A percentile compares a stretch with the other conserved stretches of the same genome.
These are phyloP conservation scores for Skeletonema grethae DNA, from an alignment of 108 stramenopile species.

Conservation along the genomic window DNA sequence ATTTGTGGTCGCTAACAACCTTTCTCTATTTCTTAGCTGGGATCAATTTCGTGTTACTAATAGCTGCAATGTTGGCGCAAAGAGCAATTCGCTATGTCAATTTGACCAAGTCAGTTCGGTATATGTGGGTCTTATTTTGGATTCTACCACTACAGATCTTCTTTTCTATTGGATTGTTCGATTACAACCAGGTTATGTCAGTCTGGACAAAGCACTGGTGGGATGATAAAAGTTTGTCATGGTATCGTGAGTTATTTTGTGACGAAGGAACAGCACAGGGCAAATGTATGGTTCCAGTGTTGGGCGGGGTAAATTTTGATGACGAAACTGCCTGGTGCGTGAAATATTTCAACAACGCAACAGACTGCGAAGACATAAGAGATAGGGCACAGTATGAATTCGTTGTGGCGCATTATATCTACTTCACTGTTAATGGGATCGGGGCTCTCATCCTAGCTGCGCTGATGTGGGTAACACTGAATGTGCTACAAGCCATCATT, in stretches of 20 bases:
- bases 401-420: constrained; percentile 33
- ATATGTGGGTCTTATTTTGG: constrained; percentile 76
- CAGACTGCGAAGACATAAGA: constrained; percentile 61
- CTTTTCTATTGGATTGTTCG: constrained; percentile 47
- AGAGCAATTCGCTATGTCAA: constrained; percentile 71
- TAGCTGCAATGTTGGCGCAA: constrained; percentile 57
- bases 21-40: constrained; percentile 52
- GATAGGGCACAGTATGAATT: constrained; percentile 58
- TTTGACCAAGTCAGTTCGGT: constrained; percentile 70
- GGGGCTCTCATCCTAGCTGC: constrained; percentile 35
- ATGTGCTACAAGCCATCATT: constrained; percentile 72
- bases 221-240: constrained; percentile 32
- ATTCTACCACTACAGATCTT: constrained; percentile 53
- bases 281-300: constrained; percentile 65
- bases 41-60: constrained; percentile 51
- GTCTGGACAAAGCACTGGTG: constrained; percentile 43
- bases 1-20: constrained; percentile 44
- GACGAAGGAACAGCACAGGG: constrained; percentile 50
- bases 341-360: constrained; percentile 44
- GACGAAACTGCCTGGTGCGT: constrained; percentile 65
- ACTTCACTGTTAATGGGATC: constrained; percentile 42
- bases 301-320: constrained; percentile 44
- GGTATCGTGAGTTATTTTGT: constrained; percentile 60
- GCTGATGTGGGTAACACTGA: constrained; percentile 59
- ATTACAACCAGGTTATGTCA: constrained; percentile 13